Evolutionary conservation across 129 eudicot genomes (phyloP), one percentile per base, ranked within the genome.

Genomic region (Cynara cardunculus): DNA sequence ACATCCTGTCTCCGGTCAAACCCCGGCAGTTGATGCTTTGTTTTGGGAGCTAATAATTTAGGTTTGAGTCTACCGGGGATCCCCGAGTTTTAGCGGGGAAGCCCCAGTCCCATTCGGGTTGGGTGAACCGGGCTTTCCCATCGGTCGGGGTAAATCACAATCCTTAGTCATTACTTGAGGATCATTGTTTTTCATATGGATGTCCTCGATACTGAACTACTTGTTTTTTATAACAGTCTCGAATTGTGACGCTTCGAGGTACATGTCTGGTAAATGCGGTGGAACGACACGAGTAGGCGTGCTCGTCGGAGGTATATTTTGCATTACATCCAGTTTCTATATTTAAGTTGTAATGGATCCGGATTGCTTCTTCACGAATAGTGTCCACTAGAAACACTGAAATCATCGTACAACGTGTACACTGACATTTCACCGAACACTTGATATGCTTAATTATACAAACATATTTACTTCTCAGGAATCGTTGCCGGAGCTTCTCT

Each of bases 401-500:
- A 49, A 49, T 21, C 62, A 49, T 39, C 46, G 2, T 67, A 3
- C 12, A 10, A n/a, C n/a, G 11, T 2, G 44, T 16, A 4, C 22
- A 3, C 21, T 19, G 5, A 35, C 71, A 59, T 56, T 61, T 19
- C n/a, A 49, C 32, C 25, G 4, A 12, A 18, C 49, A 31, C 6
- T 70, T 70, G 72, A 9, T 25, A n/a, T 19, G 31, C 1, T 39
- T 21, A 21, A 74, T 14, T 10, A 44, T 62, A 22, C 27, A 2
- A 64, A 64, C 27, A 64, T 35, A 6, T 27, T 76, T 7, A 13
- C 56, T 74, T 82, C 72, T 32, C 75, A 94, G 98, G 93, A 14
- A 83, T 92, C 19, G 25, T 84, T 35, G 94, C 94, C 10, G 99
- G 97, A 77, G 93, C 89, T 64, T 66, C 82, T 79, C 68, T 89